These are phyloP conservation scores for Schwanniomyces polymorphus DNA, from an alignment of 805 yeast genomes.

Conservation along the genomic window DNA sequence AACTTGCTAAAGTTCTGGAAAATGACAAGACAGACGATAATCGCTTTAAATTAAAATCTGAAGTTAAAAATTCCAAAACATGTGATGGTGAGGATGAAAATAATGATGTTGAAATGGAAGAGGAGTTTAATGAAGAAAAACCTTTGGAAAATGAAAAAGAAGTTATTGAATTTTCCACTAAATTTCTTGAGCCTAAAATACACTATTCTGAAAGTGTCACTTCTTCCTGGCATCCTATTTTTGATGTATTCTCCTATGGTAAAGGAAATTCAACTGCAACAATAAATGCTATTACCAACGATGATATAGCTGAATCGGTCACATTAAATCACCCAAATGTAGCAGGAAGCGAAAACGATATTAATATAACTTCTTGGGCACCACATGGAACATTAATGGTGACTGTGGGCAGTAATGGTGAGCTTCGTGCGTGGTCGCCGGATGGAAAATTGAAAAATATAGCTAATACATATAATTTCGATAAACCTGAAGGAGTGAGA, in stretches of 20 bases:
- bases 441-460: constrained; percentile 64
- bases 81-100: constrained; percentile 1
- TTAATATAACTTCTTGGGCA: constrained; percentile 57
- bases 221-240: constrained; percentile 58
- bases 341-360: constrained; percentile 17
- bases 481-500: constrained; percentile 1
- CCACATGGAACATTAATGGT: constrained; percentile 61
- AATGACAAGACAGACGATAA: neutral
- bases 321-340: constrained; percentile 29
- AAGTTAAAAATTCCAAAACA: neutral
- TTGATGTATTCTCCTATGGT: constrained; percentile 56
- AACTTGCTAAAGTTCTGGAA: constrained; percentile 16
- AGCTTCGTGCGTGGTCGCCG: constrained; percentile 73
- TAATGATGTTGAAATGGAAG: constrained; percentile 7
- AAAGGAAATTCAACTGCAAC: constrained; percentile 47
- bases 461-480: constrained; percentile 19
- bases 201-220: constrained; percentile 45
- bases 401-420: constrained; percentile 71
- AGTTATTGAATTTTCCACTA: constrained; percentile 21
- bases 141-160: neutral
- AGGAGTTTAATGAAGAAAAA: neutral
- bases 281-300: constrained; percentile 35
- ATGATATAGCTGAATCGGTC: constrained; percentile 27
- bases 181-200: constrained; percentile 36
- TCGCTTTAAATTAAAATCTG: constrained; percentile 11